These are phyloP conservation scores for Corylus avellana DNA, from an alignment of 306 rosid species.

Conservation along the genomic window DNA sequence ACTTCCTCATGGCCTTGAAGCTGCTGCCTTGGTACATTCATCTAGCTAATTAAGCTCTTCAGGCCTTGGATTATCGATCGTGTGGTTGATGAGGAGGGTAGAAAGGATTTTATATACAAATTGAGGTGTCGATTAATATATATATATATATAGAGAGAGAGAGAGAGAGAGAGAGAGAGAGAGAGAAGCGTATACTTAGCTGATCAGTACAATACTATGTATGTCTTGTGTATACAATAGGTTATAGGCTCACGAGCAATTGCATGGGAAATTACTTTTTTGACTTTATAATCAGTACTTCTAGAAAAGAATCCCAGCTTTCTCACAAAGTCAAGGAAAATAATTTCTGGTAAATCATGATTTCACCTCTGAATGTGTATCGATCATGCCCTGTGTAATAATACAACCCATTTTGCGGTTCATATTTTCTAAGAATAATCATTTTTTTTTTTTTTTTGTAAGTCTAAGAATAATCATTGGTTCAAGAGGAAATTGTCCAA, in stretches of 20 bases:
- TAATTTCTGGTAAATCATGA: conserved; percentile 15
- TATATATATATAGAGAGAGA: no score
- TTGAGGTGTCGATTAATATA: background rate
- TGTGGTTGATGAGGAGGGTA: background rate
- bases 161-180: no score
- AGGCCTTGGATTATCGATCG: background rate
- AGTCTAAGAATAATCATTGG: background rate
- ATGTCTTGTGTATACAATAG: background rate
- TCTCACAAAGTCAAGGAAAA: conserved; percentile 16
- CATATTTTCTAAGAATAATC: background rate
- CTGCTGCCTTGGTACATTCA: background rate
- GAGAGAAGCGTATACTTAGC: background rate
- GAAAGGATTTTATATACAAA: background rate
- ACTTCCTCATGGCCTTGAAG: background rate
- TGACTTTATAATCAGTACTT: background rate
- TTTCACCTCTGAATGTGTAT: conserved; percentile 16
- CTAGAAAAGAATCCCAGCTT: conserved; percentile 3
- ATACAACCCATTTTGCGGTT: background rate
- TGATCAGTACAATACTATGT: background rate
- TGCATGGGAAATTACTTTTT: background rate
- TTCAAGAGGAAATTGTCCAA: background rate
- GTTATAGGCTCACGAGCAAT: conserved; percentile 4
- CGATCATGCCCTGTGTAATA: conserved; percentile 1
- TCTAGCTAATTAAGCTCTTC: background rate
- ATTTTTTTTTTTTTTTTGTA: background rate